A percentile compares a stretch with the other conserved stretches of the same genome.
Conservation (phyloP, 129 eudicot species). For the Flaveria trinervia region DNA sequence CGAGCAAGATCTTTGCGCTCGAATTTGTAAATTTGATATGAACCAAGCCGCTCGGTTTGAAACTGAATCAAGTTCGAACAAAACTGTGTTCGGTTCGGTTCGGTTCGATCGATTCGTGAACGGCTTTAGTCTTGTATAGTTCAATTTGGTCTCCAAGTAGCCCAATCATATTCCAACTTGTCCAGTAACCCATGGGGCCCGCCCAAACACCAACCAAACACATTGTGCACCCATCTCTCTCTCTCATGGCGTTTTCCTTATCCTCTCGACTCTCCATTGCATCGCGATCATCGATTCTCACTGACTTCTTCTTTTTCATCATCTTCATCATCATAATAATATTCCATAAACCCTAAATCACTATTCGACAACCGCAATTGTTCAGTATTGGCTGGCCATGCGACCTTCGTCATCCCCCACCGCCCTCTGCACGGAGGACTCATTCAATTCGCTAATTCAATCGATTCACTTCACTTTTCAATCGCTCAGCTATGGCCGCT, state of each 20-base stretch:
- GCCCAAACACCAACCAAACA: background rate
- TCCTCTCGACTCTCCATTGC: background rate
- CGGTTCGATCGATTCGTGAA: too few relatives aligned
- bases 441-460: slow-evolving; percentile 14
- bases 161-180: slow-evolving; percentile 4
- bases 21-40: too few relatives aligned
- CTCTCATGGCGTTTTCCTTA: slow-evolving; percentile 29
- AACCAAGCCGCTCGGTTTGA: too few relatives aligned
- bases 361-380: background rate
- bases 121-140: too few relatives aligned
- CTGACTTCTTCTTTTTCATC: slow-evolving; percentile 4
- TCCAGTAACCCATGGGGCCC: background rate
- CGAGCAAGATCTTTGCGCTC: too few relatives aligned
- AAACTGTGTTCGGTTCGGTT: too few relatives aligned
- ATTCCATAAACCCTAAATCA: slow-evolving; percentile 28
- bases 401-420: slow-evolving; percentile 54
- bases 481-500: slow-evolving; percentile 46
- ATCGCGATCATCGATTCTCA: slow-evolving; percentile 15
- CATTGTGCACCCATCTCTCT: background rate
- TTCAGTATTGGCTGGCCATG: slow-evolving; percentile 53
- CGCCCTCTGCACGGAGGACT: slow-evolving; percentile 80
- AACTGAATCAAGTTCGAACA: too few relatives aligned
- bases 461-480: background rate
- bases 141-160: background rate
- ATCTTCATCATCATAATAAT: too few relatives aligned